Evolutionary conservation across 169 alveolate species (phyloP).

Genomic region (Theileria equi): DNA sequence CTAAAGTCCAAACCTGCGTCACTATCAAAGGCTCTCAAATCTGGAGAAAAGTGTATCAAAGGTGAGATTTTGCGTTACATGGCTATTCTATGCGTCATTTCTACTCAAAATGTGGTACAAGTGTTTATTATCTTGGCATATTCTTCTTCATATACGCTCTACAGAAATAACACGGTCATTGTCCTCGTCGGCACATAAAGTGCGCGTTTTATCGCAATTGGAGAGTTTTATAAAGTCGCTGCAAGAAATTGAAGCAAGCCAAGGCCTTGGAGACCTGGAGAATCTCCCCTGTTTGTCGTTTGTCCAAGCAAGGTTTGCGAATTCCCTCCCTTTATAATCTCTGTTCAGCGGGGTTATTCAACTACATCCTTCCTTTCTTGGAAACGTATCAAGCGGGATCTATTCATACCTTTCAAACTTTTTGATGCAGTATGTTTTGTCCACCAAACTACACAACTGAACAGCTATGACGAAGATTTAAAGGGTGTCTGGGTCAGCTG

Average conservation of each 20-base stretch:
- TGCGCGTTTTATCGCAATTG: constrained; percentile 40
- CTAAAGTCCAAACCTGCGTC: constrained; percentile 45
- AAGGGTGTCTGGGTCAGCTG: constrained; percentile 59
- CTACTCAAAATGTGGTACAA: too few species aligned
- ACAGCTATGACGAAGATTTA: constrained; percentile 54
- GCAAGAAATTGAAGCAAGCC: constrained; percentile 32
- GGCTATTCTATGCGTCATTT: too few species aligned
- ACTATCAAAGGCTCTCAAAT: constrained; percentile 30
- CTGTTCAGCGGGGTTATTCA: constrained; percentile 57
- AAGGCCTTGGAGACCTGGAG: background rate
- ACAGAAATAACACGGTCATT: constrained; percentile 34
- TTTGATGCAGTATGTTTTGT: constrained; percentile 52
- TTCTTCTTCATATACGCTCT: background rate
- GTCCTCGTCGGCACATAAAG: constrained; percentile 10
- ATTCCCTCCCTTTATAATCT: background rate
- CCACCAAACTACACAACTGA: background rate
- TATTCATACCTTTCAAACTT: constrained; percentile 54
- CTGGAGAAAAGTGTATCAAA: constrained; percentile 41
- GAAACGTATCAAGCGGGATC: constrained; percentile 42
- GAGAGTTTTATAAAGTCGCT: constrained; percentile 27
- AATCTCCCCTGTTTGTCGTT: constrained; percentile 31
- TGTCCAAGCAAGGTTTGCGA: constrained; percentile 25
- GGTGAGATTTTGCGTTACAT: constrained; percentile 33
- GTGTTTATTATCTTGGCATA: too few species aligned
- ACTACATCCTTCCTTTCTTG: constrained; percentile 60